Percentiles rank a stretch among this genome's conserved stretches.
These are phyloP conservation scores for Cercospora sp. DNA, from an alignment of 2,329 filamentous ascomycete genomes.

Conservation along the genomic window DNA sequence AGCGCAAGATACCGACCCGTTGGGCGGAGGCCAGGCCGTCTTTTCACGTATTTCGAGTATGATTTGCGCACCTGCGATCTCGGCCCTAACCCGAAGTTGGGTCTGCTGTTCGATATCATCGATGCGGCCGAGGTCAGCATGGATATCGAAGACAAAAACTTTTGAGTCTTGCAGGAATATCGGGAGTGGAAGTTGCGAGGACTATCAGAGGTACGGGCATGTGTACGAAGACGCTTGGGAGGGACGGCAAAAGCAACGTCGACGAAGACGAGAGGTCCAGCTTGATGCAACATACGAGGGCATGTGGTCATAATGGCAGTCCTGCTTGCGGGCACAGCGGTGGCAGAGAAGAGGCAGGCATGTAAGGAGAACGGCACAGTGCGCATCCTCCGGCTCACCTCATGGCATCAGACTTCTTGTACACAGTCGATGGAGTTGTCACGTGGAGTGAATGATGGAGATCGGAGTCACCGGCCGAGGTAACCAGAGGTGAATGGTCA, in stretches of 20 bases:
- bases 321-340: background rate
- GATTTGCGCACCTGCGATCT: background rate
- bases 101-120: background rate
- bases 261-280: background rate
- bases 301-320: background rate
- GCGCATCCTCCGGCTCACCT: too few relatives aligned
- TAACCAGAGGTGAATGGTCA: too few relatives aligned
- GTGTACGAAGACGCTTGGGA: background rate
- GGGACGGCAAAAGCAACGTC: background rate
- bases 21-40: background rate
- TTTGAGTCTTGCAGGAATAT: background rate
- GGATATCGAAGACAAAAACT: background rate
- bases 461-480: too few relatives aligned
- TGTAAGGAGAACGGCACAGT: too few relatives aligned
- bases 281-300: too few relatives aligned
- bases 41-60: background rate
- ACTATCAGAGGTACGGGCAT: background rate
- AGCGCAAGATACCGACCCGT: background rate
- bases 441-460: too few relatives aligned
- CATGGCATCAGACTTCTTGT: too few relatives aligned
- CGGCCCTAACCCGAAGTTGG: background rate
- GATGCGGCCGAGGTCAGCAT: background rate
- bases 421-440: too few relatives aligned
- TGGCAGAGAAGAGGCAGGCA: background rate
- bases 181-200: background rate